These are phyloP conservation scores for Oemleria cerasiformis DNA, from an alignment of 306 rosid genomes.

Conservation along the genomic window DNA sequence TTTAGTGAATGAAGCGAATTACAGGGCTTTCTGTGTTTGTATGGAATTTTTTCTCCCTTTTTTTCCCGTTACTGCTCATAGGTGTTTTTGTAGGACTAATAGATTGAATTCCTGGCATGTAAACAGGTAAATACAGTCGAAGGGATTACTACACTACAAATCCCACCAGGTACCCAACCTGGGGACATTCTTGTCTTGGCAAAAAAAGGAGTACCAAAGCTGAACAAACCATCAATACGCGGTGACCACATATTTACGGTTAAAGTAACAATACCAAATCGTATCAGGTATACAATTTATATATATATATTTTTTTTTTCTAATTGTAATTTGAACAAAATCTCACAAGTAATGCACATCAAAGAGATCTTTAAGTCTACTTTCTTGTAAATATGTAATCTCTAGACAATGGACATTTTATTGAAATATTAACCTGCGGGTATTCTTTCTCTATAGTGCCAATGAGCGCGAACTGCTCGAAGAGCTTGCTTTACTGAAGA, in stretches of 20 bases:
- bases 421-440: background rate
- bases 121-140: constrained; percentile 87
- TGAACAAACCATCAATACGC: constrained; percentile 84
- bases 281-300: constrained; percentile 61
- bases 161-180: constrained; percentile 92
- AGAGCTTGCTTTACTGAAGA: constrained; percentile 66
- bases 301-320: constrained; percentile 3
- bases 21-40: background rate
- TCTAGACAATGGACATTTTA: background rate
- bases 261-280: constrained; percentile 84
- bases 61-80: background rate
- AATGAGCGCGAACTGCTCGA: constrained; percentile 85
- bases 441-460: constrained; percentile 40
- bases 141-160: constrained; percentile 68
- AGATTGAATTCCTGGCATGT: constrained; percentile 28
- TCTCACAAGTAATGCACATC: background rate
- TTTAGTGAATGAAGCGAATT: background rate
- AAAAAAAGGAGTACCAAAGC: constrained; percentile 86
- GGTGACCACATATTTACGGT: constrained; percentile 91
- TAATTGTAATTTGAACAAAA: background rate
- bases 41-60: background rate
- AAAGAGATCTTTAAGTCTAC: background rate
- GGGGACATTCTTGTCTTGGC: constrained; percentile 82
- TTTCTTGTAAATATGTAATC: background rate
- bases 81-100: constrained; percentile 17